Percentiles rank a stretch among this genome's conserved stretches.
These are phyloP conservation scores for Singerocomus inundabilis DNA, from an alignment of 1,284 basidiomycete species.

Conservation along the genomic window DNA sequence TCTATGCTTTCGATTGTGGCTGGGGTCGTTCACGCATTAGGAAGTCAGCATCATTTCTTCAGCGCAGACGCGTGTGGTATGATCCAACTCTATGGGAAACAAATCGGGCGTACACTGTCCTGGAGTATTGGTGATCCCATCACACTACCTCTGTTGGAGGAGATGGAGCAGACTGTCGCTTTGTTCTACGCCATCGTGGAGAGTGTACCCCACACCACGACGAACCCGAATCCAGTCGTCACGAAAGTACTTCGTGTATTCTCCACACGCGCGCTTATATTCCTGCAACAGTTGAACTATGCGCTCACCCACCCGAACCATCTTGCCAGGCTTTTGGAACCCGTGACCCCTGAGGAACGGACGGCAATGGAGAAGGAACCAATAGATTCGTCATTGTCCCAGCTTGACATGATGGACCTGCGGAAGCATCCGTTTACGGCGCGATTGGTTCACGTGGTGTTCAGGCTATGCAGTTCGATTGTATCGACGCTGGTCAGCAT, in stretches of 20 bases:
- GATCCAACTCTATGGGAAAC: constrained; percentile 80
- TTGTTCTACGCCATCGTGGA: constrained; percentile 72
- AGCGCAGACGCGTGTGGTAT: constrained; percentile 85
- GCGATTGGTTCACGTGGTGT: constrained; percentile 65
- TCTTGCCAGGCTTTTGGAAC: constrained; percentile 77
- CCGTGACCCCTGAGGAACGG: constrained; percentile 76
- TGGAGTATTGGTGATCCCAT: constrained; percentile 80
- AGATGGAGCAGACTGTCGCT: constrained; percentile 75
- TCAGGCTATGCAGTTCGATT: constrained; percentile 67
- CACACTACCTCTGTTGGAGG: constrained; percentile 71
- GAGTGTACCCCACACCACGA: constrained; percentile 38
- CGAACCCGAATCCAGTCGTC: constrained; percentile 45
- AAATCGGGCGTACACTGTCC: constrained; percentile 72
- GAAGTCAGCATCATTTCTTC: constrained; percentile 77
- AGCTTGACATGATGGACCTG: constrained; percentile 54
- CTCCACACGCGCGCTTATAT: constrained; percentile 59
- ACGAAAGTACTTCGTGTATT: constrained; percentile 68
- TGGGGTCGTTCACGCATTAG: constrained; percentile 66
- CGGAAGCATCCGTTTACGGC: constrained; percentile 69
- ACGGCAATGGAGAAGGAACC: constrained; percentile 61
- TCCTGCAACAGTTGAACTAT: constrained; percentile 89
- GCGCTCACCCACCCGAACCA: constrained; percentile 89
- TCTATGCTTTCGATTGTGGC: constrained; percentile 82
- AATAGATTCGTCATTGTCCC: constrained; percentile 33
- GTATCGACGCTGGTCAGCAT: constrained; percentile 69